Percentiles rank a stretch among this genome's conserved stretches.
These are phyloP conservation scores for Plasmodium coatneyi DNA, from an alignment of 169 alveolate species.

Conservation along the genomic window DNA sequence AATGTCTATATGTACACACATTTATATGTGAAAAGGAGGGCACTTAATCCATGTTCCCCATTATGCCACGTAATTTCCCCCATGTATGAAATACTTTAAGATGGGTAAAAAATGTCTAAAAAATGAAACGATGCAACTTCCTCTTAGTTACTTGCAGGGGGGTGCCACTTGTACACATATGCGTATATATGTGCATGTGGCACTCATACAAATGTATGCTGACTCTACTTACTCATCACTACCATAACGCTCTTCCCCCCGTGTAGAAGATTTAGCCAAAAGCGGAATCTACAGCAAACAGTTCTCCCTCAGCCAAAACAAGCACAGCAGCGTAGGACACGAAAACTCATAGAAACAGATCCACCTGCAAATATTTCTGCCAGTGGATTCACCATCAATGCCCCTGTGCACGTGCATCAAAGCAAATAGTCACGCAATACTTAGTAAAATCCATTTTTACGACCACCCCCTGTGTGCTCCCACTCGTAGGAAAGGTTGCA, in stretches of 20 bases:
- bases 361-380: not conserved
- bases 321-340: conserved; percentile 50
- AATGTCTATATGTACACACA: not conserved
- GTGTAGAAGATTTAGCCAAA: conserved; percentile 28
- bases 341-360: not conserved
- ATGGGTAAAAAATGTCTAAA: conserved; percentile 21
- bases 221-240: not conserved
- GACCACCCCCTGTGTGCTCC: not conserved
- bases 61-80: conserved; percentile 16
- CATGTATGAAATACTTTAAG: conserved; percentile 15
- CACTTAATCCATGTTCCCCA: not conserved
- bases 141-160: not conserved
- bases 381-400: not conserved
- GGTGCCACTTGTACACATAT: not conserved
- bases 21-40: conserved; percentile 7
- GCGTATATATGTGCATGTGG: not conserved
- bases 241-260: not conserved
- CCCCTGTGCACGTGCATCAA: not conserved
- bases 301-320: conserved; percentile 60
- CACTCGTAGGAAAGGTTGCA: conserved; percentile 43
- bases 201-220: not conserved
- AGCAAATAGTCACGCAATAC: not conserved
- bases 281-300: conserved; percentile 63
- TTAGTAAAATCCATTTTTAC: not conserved
- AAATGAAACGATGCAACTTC: not conserved